Evolutionary conservation across 805 yeast genomes (phyloP).

Genomic region (Sugiyamaella mastotermitis): DNA sequence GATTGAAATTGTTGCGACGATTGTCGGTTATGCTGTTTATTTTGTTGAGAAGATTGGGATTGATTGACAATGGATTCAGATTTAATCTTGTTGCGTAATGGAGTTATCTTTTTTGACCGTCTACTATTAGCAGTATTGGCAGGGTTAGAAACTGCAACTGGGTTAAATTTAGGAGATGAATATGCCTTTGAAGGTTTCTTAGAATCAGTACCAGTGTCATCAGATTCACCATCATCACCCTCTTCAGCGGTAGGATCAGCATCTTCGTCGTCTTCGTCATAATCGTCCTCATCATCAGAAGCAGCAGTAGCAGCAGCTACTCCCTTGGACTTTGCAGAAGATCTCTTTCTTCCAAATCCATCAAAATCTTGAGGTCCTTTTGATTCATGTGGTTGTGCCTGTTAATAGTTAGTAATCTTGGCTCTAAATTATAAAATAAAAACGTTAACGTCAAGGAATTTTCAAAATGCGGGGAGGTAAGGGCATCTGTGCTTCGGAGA

Average conservation of each 20-base stretch:
- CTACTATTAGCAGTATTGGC: too few relatives aligned
- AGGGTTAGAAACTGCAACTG: too few relatives aligned
- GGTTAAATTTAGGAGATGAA: too few relatives aligned
- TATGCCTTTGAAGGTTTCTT: too few relatives aligned
- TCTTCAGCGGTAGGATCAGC: slow-evolving; percentile 19
- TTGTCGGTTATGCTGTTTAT: too few relatives aligned
- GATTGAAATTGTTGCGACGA: too few relatives aligned
- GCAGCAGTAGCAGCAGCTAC: slow-evolving; percentile 1
- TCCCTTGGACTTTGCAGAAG: background rate
- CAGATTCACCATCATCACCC: too few relatives aligned
- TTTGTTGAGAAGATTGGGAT: too few relatives aligned
- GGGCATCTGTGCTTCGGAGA: background rate
- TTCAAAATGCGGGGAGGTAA: background rate
- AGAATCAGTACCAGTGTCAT: too few relatives aligned
- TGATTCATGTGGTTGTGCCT: slow-evolving; percentile 24
- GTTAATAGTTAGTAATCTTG: slow-evolving; percentile 8
- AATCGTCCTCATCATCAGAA: slow-evolving; percentile 1
- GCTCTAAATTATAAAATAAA: background rate
- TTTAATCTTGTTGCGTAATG: too few relatives aligned
- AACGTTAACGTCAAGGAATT: background rate
- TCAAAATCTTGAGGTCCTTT: slow-evolving; percentile 23
- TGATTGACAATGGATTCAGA: too few relatives aligned
- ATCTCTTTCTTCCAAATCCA: background rate
- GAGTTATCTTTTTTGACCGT: too few relatives aligned
- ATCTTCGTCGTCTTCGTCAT: slow-evolving; percentile 17